Base-by-base conservation (phyloP, 1,139 yeast species). In the Sugiyamaella castrensis region DNA sequence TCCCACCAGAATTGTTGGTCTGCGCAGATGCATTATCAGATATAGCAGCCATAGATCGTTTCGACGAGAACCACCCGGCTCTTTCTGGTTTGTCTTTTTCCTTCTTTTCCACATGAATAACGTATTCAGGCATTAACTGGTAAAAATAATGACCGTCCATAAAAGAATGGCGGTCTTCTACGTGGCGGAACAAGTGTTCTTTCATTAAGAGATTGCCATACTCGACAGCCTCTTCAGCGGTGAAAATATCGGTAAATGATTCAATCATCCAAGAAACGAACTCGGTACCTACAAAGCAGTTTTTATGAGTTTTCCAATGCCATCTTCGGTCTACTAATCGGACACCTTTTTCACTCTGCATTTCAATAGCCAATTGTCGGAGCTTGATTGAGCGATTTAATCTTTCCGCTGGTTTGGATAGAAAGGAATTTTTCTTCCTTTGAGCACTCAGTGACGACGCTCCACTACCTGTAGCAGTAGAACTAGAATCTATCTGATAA, bases 61-160 rank as follows among this genome's bases (percentile, higher is more conserved):
- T 42, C 5, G 46, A 34, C n/a, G 46, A 42, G 15, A 55, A 55
- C 58, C 58, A 55, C 2, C 53, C 44, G 5, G 43, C 28, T 16
- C 51, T 24, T 32, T 43, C 46, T 2, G 33, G 42, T 16, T 50
- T 51, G 39, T 46, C 48, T 10, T 43, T 39, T 26, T 52, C 46
- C 30, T 43, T 49, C 45, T 15, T 40, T 7, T 36, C 48, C 19
- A 28, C 12, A 24, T 58, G 50, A 15, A 51, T 47, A 10, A 72
- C 67, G 58, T 76, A 84, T 38, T 83, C 84, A 1, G 78, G 79
- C 35, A 77, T 77, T 47, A 91, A 67, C 57, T 81, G 84, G 63
- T 92, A 92, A 64, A 91, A 91, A 64, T 89, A 92, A 63, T 92
- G 91, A 0, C 98, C 98, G 69, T 91, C 96, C 47, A 89, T 69